phyloP scores from a whole-genome alignment of 78 protist genomes.

The Chrysochromulina parva region DNA sequence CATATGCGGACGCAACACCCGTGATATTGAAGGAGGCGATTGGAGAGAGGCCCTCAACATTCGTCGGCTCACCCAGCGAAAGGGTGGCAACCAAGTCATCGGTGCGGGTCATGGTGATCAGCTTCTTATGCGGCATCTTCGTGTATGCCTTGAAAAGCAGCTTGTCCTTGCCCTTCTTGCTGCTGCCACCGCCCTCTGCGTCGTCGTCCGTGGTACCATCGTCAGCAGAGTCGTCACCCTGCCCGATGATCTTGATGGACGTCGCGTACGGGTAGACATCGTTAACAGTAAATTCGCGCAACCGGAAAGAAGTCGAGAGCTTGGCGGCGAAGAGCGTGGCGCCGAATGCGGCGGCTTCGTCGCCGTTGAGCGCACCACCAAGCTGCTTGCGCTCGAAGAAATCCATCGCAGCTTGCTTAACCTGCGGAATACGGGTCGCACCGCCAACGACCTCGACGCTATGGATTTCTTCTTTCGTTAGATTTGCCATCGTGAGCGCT shows the following conservation, averaged over 20 bases:
- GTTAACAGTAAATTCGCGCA: neutral
- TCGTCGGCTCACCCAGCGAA: neutral
- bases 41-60: neutral
- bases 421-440: neutral
- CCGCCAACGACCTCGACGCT: slow-evolving; percentile 6
- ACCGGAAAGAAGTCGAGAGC: slow-evolving; percentile 14
- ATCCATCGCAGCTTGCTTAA: neutral
- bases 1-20: neutral
- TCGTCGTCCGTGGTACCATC: neutral
- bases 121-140: slow-evolving; percentile 16
- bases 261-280: neutral
- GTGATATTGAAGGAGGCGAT: neutral
- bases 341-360: slow-evolving; percentile 18
- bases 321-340: slow-evolving; percentile 21
- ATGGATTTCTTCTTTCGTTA: neutral
- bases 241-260: neutral
- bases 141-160: neutral
- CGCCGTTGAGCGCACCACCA: neutral
- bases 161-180: neutral
- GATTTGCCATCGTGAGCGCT: neutral
- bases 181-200: neutral
- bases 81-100: neutral
- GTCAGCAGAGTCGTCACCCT: neutral
- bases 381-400: neutral
- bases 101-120: neutral